Conservation (phyloP, 345 rosid species). For the Lagerstroemia speciosa region DNA sequence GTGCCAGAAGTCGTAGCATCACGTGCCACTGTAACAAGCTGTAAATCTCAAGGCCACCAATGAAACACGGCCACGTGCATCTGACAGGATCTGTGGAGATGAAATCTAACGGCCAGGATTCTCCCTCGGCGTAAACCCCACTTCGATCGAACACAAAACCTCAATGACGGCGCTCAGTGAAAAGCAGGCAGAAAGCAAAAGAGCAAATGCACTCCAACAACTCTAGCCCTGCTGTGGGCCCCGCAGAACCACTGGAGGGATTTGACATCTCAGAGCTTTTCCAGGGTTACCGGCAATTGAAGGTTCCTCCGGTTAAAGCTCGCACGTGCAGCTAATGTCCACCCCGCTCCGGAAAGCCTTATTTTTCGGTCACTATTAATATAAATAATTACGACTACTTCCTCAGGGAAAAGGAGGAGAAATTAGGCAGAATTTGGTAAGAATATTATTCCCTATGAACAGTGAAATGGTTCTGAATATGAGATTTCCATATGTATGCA, state of each 20-base stretch:
- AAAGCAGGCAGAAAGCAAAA: not conserved
- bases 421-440: not conserved
- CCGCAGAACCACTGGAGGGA: not conserved
- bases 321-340: not conserved
- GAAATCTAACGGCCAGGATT: not conserved
- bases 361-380: too few species aligned
- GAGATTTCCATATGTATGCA: too few species aligned
- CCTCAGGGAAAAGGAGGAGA: not conserved
- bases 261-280: not conserved
- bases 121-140: not conserved
- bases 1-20: not conserved
- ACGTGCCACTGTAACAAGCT: not conserved
- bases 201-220: too few species aligned
- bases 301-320: not conserved
- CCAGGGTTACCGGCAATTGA: not conserved
- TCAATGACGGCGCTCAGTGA: slow-evolving; percentile 4
- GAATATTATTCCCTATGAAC: not conserved
- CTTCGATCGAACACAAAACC: not conserved
- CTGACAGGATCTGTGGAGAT: not conserved
- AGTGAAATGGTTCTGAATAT: too few species aligned
- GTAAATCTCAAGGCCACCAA: not conserved
- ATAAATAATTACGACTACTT: too few species aligned
- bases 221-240: not conserved
- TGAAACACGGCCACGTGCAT: not conserved
- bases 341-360: too few species aligned